phyloP scores from a whole-genome alignment of 116 monocot genomes.

The Trichopus zeylanicus region DNA sequence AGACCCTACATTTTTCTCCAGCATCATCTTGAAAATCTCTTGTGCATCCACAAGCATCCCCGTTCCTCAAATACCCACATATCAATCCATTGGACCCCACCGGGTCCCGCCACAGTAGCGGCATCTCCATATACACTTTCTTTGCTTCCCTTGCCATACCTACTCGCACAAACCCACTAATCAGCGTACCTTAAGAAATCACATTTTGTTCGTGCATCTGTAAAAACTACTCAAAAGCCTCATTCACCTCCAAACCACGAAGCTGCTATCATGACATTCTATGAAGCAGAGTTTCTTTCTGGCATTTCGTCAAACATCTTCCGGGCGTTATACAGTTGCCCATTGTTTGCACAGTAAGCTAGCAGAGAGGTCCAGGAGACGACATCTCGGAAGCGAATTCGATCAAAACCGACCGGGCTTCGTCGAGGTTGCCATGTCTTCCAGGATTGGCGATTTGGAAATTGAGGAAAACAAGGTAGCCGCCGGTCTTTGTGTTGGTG shows the following conservation, averaged over 20 bases:
- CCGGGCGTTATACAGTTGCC: constrained; percentile 22
- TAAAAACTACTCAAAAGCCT: constrained; percentile 34
- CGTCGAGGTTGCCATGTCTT: constrained; percentile 26
- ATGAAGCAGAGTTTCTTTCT: constrained; percentile 35
- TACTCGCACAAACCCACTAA: constrained; percentile 27
- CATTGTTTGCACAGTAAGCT: constrained; percentile 37
- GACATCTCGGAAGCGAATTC: constrained; percentile 40
- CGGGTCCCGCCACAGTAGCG: constrained; percentile 37
- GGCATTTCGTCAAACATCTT: constrained; percentile 62
- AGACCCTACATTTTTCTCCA: constrained; percentile 50
- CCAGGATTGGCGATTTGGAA: constrained; percentile 36
- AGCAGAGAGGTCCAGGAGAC: constrained; percentile 69
- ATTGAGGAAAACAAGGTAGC: constrained; percentile 18
- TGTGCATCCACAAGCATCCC: constrained; percentile 40
- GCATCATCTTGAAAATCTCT: constrained; percentile 34
- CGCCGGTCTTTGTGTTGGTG: constrained; percentile 5
- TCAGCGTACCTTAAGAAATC: constrained; percentile 43
- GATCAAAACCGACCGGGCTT: constrained; percentile 37
- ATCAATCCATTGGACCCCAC: constrained; percentile 51
- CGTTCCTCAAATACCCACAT: constrained; percentile 36
- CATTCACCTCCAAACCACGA: constrained; percentile 19
- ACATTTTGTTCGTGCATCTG: constrained; percentile 22
- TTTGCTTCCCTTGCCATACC: constrained; percentile 40
- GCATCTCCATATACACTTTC: constrained; percentile 32
- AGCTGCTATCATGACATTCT: constrained; percentile 59